Conservation (phyloP, 768 basidiomycete species). For the Tylopilus felleus region DNA sequence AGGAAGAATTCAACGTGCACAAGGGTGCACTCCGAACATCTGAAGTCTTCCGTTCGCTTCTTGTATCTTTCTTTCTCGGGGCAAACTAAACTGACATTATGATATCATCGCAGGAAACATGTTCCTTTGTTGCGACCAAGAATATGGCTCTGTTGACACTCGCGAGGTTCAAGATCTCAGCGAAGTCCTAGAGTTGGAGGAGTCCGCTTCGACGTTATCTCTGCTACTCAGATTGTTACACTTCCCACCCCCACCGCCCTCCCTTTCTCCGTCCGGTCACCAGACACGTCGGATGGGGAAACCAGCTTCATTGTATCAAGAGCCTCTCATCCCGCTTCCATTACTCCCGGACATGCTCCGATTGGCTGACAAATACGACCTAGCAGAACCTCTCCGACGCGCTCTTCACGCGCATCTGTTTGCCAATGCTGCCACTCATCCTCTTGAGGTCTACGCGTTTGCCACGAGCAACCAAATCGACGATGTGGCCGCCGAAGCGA, state of each 20-base stretch:
- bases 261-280: constrained; percentile 23
- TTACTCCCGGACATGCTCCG: constrained; percentile 54
- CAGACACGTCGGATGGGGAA: constrained; percentile 30
- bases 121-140: constrained; percentile 57
- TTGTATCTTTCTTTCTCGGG: neutral
- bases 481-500: constrained; percentile 53
- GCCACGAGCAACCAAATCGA: constrained; percentile 44
- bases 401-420: constrained; percentile 50
- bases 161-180: constrained; percentile 23
- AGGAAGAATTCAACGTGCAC: constrained; percentile 46
- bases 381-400: constrained; percentile 43
- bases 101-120: constrained; percentile 50
- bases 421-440: constrained; percentile 46
- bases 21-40: constrained; percentile 50
- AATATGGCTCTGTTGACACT: constrained; percentile 6
- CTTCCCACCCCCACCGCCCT: constrained; percentile 48
- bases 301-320: constrained; percentile 32
- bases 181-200: constrained; percentile 51
- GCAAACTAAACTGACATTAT: constrained; percentile 6
- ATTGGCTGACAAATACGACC: constrained; percentile 64
- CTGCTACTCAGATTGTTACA: constrained; percentile 58
- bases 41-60: constrained; percentile 58
- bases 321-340: constrained; percentile 60
- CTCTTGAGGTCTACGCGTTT: constrained; percentile 61
- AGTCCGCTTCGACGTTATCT: constrained; percentile 45